Evolutionary conservation across 1,284 basidiomycete genomes (phyloP), one percentile per base, ranked within the genome.

Genomic region (Marasmius sp.): DNA sequence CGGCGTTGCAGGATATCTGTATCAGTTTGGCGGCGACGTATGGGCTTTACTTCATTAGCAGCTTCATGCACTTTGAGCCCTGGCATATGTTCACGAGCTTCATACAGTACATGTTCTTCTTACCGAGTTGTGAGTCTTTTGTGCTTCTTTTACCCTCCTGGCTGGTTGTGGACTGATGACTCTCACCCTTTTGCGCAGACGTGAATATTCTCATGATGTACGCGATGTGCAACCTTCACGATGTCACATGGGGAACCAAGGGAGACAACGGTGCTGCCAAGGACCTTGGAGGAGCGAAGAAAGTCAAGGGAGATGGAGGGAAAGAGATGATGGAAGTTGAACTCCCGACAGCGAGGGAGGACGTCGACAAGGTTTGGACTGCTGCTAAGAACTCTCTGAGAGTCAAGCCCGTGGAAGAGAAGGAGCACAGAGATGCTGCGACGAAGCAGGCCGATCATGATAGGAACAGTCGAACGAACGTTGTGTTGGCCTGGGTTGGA

Each of bases 11-110:
- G 60, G 88, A 94, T 68, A 91, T 96, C 58, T 88, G 87, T 60
- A 86, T 93, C 66, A 91, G 89, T 9, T 79, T 93, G 27, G 83
- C 87, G 59, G 92, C 93, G 39, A 97, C 94, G 1, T 96, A 95
- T 72, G 93, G 94, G 41, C 85, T 96, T 57, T 96, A 96, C 81
- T 84, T 97, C 72, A 74, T 96, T 72, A 85, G 88, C 60, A 95
- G 92, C 3, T 81, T 95, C 73, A 86, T 96, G 77, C 91, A 95
- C 76, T 78, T 93, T 51, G 94, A 96, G 70, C 94, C 94, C 0
- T 96, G 93, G 92, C 94, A 96, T 81, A 94, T 96, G 92, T 84
- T 96, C 78, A 95, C 93, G 20, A 93, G 89, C 59, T 95, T 97
- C 82, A 66, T 87, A 54, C 92, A 92, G 73, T 93, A 92, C 74